Evolutionary conservation across 345 rosid genomes (phyloP), one percentile per base, ranked within the genome.

Genomic region (Acer campestre): DNA sequence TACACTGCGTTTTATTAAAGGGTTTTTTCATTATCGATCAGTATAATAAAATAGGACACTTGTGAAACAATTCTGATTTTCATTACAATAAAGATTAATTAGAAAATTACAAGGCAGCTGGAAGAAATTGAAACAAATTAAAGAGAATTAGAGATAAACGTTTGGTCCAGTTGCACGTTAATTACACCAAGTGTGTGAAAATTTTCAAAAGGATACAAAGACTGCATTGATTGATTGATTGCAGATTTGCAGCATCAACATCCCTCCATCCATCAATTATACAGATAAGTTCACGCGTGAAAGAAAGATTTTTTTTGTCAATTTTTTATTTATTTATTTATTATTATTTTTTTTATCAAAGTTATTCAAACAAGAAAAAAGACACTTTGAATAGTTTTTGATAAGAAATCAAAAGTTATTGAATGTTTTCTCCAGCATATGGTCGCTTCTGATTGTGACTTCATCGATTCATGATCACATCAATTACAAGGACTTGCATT

Each of bases 111-210:
- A 72, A 0, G 23, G 49, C 38, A 35, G 40, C 17, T n/a, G n/a
- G 22, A 46, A 25, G 14, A 49, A n/a, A 23, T 46, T 18, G 10
- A 31, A 71, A 11, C 35, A 10, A 14, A 55, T 10, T 27, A n/a
- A 10, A 17, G 6, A 40, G 44, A 42, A 25, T 25, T 25, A 25
- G 27, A 25, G 27, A 25, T 25, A 9, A 31, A 51, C 31, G 67
- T 77, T 49, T 14, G 61, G 75, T 48, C 53, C 53, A 53, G 48
- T 77, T 77, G 68, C 70, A 78, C 38, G 44, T 35, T 51, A 71
- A 14, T 35, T 35, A 5, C 38, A 35, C 62, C 74, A 68, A 68
- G n/a, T 61, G 67, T 56, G 40, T 62, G 55, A 13, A 13, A 42
- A 49, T 59, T 67, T 59, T 61, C 42, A 12, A 18, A 31, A 42